phyloP scores from a whole-genome alignment of 495 filamentous ascomycete genomes.

The Neurospora hispaniola region DNA sequence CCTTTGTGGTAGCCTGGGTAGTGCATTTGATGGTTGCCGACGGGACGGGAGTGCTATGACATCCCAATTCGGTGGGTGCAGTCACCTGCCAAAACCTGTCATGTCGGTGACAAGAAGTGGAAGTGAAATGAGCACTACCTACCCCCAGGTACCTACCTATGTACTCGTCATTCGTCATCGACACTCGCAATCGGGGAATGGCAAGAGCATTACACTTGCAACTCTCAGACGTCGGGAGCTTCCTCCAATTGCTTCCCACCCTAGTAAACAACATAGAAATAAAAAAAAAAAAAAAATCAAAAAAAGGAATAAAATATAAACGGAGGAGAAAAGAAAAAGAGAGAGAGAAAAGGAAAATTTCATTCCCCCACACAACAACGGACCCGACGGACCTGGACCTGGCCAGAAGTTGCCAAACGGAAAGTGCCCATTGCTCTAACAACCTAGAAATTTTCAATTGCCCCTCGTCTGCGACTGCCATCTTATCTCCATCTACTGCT shows the following conservation, averaged over 20 bases:
- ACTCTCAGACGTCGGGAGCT: background rate
- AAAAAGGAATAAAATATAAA: no score
- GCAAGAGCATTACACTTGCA: background rate
- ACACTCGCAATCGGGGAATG: background rate
- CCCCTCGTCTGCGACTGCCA: background rate
- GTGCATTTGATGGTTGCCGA: background rate
- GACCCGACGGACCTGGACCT: background rate
- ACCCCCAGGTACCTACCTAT: background rate
- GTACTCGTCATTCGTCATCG: background rate
- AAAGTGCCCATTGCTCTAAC: background rate
- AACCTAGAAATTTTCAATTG: background rate
- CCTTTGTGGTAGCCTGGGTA: background rate
- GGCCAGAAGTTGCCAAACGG: background rate
- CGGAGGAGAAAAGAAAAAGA: background rate
- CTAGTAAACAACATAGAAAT: background rate
- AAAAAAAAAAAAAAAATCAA: no score
- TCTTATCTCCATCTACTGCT: background rate
- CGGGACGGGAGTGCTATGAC: background rate
- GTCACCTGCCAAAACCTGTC: background rate
- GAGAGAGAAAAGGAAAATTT: no score
- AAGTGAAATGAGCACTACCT: background rate
- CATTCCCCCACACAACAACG: background rate
- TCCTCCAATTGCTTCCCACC: background rate
- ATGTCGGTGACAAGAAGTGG: background rate
- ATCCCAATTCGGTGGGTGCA: background rate